A percentile compares a stretch with the other conserved stretches of the same genome.
Conservation (phyloP, 805 yeast species). For the Wickerhamiella vanderwaltii region DNA sequence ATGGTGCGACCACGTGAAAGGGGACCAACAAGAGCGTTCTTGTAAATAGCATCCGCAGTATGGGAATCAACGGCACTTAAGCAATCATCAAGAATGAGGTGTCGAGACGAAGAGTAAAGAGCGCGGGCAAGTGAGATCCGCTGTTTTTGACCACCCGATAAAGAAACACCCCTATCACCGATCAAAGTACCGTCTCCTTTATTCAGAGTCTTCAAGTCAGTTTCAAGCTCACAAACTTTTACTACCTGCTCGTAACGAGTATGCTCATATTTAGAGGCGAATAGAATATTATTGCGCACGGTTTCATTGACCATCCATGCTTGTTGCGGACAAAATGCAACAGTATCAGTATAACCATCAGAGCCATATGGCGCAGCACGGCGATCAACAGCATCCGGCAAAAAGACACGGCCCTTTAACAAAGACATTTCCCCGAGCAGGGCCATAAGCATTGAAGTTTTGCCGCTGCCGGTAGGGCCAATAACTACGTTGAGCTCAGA, state of each 20-base stretch:
- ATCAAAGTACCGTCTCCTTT: conserved; percentile 80
- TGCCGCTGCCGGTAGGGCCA: conserved; percentile 94
- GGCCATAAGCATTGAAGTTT: conserved; percentile 80
- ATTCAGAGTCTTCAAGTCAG: conserved; percentile 77
- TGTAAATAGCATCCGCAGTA: conserved; percentile 83
- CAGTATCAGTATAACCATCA: conserved; percentile 79
- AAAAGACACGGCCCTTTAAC: conserved; percentile 52
- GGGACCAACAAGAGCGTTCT: conserved; percentile 79
- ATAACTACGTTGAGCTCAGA: conserved; percentile 62
- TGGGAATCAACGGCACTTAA: conserved; percentile 90
- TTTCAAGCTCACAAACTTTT: conserved; percentile 74
- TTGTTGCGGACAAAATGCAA: conserved; percentile 90
- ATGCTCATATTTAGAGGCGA: conserved; percentile 59
- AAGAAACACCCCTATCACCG: conserved; percentile 88
- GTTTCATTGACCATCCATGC: conserved; percentile 94
- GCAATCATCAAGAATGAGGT: conserved; percentile 78
- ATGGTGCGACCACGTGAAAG: conserved; percentile 79
- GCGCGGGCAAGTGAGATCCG: conserved; percentile 85
- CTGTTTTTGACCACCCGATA: conserved; percentile 93
- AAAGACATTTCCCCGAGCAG: conserved; percentile 88
- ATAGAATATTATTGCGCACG: conserved; percentile 67
- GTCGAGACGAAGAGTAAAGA: conserved; percentile 80
- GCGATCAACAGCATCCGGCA: conserved; percentile 66
- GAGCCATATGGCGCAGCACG: conserved; percentile 55
- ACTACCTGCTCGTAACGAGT: conserved; percentile 67